Percentiles rank a stretch among this genome's conserved stretches.
These are phyloP conservation scores for Pseudozyma hubeiensis DNA, from an alignment of 1,284 basidiomycete genomes.

Conservation along the genomic window DNA sequence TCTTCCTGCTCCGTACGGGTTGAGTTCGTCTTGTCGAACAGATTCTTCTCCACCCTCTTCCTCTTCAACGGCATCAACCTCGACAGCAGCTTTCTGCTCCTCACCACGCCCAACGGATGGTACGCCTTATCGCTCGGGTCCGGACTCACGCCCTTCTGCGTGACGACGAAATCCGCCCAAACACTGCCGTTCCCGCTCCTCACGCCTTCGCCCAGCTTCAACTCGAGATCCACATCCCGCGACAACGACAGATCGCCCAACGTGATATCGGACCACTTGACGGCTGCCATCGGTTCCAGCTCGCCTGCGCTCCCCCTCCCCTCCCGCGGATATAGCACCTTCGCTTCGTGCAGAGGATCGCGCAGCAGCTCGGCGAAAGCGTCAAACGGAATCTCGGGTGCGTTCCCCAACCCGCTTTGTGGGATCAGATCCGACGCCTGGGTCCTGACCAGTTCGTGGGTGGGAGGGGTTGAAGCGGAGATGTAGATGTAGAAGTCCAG, in stretches of 20 bases:
- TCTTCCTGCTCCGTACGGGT: constrained; percentile 60
- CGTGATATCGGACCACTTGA: constrained; percentile 44
- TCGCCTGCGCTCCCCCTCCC: not conserved
- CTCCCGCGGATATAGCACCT: not conserved
- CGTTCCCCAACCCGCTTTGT: constrained; percentile 13
- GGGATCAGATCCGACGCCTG: constrained; percentile 48
- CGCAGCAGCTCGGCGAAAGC: constrained; percentile 35
- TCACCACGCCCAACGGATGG: constrained; percentile 75
- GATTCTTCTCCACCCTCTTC: constrained; percentile 83
- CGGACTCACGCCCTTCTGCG: constrained; percentile 76
- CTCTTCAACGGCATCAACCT: constrained; percentile 81
- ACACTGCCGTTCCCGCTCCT: constrained; percentile 43
- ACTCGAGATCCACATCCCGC: constrained; percentile 34
- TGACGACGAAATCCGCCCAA: constrained; percentile 87
- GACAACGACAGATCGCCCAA: constrained; percentile 37
- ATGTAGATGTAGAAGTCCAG: constrained; percentile 58
- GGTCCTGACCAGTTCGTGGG: constrained; percentile 22
- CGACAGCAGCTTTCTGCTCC: constrained; percentile 84
- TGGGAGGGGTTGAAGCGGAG: constrained; percentile 29
- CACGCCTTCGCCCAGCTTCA: constrained; percentile 37
- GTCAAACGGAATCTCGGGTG: constrained; percentile 35
- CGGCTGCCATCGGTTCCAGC: constrained; percentile 36
- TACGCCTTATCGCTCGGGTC: constrained; percentile 73
- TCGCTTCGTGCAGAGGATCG: constrained; percentile 19
- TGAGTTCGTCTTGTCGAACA: constrained; percentile 72